A percentile compares a stretch with the other conserved stretches of the same genome.
These are phyloP conservation scores for Voacanga thouarsii DNA, from an alignment of 257 asterid species.

Conservation along the genomic window DNA sequence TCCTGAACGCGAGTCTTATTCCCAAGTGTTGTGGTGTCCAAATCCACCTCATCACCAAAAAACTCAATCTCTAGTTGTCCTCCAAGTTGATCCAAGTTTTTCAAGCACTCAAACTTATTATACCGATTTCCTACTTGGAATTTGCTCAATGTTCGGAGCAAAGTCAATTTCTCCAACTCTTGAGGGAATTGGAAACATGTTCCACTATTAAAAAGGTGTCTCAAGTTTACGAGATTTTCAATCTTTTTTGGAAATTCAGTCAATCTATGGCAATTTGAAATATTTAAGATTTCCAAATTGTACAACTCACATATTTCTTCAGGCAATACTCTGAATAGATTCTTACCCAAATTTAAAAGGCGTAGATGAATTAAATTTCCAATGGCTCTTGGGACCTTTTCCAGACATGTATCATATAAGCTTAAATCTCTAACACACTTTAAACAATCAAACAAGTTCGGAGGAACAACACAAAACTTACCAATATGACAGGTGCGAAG, in stretches of 20 bases:
- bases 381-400: neutral
- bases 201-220: constrained; percentile 9
- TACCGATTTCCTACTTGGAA: constrained; percentile 1
- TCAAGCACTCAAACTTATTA: neutral
- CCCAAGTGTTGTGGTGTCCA: no score
- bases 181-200: neutral
- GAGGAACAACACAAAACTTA: no score
- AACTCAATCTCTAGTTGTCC: neutral
- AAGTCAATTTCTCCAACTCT: constrained; percentile 6
- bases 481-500: no score
- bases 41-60: no score
- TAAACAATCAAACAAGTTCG: neutral
- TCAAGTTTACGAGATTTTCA: constrained; percentile 16
- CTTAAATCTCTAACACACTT: constrained; percentile 5
- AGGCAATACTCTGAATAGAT: constrained; percentile 8
- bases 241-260: constrained; percentile 16
- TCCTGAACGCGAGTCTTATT: neutral
- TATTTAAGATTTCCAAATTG: constrained; percentile 19
- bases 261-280: constrained; percentile 7
- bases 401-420: neutral
- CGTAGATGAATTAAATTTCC: constrained; percentile 12
- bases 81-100: constrained; percentile 3
- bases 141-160: neutral
- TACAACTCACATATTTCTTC: neutral
- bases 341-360: constrained; percentile 16